Base-by-base conservation (phyloP, 352 stramenopile species). In the Globisporangium nunn region DNA sequence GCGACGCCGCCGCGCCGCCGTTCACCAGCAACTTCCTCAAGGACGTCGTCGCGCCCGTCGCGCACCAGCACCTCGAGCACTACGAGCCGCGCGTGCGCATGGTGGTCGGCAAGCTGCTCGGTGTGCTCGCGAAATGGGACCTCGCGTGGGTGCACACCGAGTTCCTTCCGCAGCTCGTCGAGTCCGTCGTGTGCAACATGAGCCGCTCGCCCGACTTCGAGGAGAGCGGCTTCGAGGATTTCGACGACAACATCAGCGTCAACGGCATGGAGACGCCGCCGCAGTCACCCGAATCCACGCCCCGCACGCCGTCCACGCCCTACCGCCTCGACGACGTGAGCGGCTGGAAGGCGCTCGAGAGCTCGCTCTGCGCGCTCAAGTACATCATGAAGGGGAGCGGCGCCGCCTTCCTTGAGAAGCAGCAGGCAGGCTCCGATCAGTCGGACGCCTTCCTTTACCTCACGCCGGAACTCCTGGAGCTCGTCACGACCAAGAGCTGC, bases 311-410 rank as follows among this genome's bases (percentile, higher is more conserved):
- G 8, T 93, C 68, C 56, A 93, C 72, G 49, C 91, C 75, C 60
- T 85, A 91, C 49, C 66, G 88, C 15, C 74, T 98, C 52, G 95
- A 99, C 62, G 95, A 99, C 64, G 98, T 97, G 4, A 98, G 91
- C 50, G 95, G 96, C 33, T 99, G 95, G 94, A 97, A 98, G 65
- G 87, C 91, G 2, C 76, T 98, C 6, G 95, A 98, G 69, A 98
- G 90, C n/a, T 96, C 78, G 6, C 61, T 96, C 3, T 81, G 85
- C 58, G 87, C 85, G 17, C 67, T 96, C 57, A 94, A 96, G 59
- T 91, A 78, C 64, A 76, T 94, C 15, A 71, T 96, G 17, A 77
- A 88, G 33, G 85, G 81, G 29, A 94, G 85, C 28, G 79, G 93
- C 15, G 69, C 71, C 17, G 68, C 50, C 4, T 95, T 96, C 62